Percentiles rank a stretch among this genome's conserved stretches.
Evolutionary conservation across 2,329 filamentous ascomycete genomes (phyloP).

Genomic region (Fusarium musae): DNA sequence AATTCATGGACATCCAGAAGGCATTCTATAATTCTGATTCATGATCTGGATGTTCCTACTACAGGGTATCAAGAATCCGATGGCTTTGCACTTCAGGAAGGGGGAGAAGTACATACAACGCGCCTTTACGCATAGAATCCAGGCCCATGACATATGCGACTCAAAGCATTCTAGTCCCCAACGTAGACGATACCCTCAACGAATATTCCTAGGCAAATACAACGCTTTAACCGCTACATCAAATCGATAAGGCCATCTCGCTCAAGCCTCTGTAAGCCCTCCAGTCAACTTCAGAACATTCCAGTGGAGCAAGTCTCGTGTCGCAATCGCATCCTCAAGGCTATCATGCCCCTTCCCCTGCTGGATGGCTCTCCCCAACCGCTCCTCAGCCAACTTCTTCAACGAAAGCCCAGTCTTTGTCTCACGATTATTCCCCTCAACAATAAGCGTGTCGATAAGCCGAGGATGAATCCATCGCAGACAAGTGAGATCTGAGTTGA

Average conservation of each 20-base stretch:
- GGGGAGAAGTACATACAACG: background rate
- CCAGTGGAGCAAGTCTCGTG: slow-evolving; percentile 22
- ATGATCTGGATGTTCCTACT: no score
- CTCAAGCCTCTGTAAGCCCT: background rate
- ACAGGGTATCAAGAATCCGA: fast-evolving
- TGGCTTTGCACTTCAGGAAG: fast-evolving
- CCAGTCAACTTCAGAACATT: background rate
- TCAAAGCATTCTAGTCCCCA: background rate
- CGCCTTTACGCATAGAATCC: background rate
- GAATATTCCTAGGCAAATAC: no score
- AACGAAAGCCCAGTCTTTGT: background rate
- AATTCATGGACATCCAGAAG: fast-evolving
- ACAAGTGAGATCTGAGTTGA: background rate
- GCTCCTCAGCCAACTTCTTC: slow-evolving; percentile 14
- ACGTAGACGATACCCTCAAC: no score
- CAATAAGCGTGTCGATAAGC: slow-evolving; percentile 19
- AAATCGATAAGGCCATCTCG: fast-evolving
- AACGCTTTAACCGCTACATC: no score
- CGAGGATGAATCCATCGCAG: slow-evolving; percentile 24
- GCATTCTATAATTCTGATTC: background rate
- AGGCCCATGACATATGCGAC: background rate
- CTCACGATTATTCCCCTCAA: background rate
- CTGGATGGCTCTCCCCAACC: background rate
- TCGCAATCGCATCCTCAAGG: slow-evolving; percentile 27
- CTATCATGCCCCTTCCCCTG: slow-evolving; percentile 17